A percentile compares a stretch with the other conserved stretches of the same genome.
phyloP scores from a whole-genome alignment of 1,284 basidiomycete genomes.

The Fomes fomentarius region DNA sequence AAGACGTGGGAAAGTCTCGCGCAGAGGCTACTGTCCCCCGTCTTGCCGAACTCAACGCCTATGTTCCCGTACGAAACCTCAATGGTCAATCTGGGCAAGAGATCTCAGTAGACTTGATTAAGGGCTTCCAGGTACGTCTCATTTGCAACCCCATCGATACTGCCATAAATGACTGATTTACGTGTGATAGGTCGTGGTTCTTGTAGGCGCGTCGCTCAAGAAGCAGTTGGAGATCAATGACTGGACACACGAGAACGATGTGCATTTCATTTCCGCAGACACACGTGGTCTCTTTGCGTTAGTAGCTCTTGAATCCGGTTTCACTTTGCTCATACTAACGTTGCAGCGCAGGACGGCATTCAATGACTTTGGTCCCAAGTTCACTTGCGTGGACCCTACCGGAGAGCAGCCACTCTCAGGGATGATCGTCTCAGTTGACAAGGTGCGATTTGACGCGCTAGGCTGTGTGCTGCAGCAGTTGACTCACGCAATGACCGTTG shows the following conservation, averaged over 20 bases:
- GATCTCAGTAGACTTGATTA: constrained; percentile 78
- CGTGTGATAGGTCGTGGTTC: constrained; percentile 78
- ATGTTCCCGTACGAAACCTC: constrained; percentile 90
- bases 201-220: constrained; percentile 77
- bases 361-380: constrained; percentile 96
- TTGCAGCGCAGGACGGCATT: constrained; percentile 77
- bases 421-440: constrained; percentile 93
- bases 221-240: constrained; percentile 97
- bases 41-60: constrained; percentile 93
- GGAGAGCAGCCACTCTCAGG: constrained; percentile 94
- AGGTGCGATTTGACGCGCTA: constrained; percentile 47
- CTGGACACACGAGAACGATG: constrained; percentile 87
- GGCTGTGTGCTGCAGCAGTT: neutral
- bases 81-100: constrained; percentile 71
- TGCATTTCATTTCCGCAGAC: constrained; percentile 93
- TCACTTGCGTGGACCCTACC: constrained; percentile 93
- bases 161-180: neutral
- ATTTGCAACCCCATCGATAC: constrained; percentile 1
- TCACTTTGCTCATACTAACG: neutral
- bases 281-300: constrained; percentile 96
- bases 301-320: constrained; percentile 29
- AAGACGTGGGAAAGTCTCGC: constrained; percentile 88
- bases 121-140: constrained; percentile 82
- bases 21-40: constrained; percentile 89
- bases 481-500: constrained; percentile 5